Evolutionary conservation across 148 eudicot species (phyloP), one percentile per base, ranked within the genome.

Genomic region (Camellia sinensis): DNA sequence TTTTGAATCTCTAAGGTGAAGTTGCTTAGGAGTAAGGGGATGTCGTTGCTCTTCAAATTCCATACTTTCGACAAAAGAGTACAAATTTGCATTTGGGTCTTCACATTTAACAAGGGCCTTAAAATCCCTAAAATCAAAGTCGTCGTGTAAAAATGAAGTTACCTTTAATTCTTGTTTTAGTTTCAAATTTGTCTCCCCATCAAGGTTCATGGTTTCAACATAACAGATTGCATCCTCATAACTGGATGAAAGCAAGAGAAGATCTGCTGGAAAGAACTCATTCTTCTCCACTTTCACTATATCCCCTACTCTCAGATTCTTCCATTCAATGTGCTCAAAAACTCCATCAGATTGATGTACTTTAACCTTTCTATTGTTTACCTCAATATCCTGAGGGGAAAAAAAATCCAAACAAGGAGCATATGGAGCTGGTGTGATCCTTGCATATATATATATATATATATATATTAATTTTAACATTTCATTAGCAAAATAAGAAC

Each of bases 131-230:
- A 91, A 88, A 72, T 78, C 67, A 7, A 84, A 78, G n/a, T n/a
- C n/a, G 73, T 94, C 95, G 0, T 81, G 78, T 69, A 93, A 79
- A 9, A 87, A 80, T 57, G 98, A 87, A 78, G 99, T 91, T 72
- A 74, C 92, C 21, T 91, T 92, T 71, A 90, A 86, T 3, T 90
- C 97, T 82, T 96, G 99, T 80, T 93, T 96, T 67, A 96, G 88
- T 82, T 96, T 96, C 83, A 96, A 82, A 84, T 96, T 96, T 14
- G 99, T 96, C 81, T 96, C 99, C 3, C 99, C 99, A 81, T 96
- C 99, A 74, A 96, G 98, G 76, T 96, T 96, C 99, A 91, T 96
- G 40, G 99, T 96, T 82, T 96, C 99, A 37, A 96, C 97, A 74
- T 96, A 96, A 83, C 95, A 96, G 11, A 93, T 82, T 2, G 90